These are phyloP conservation scores for Penicillium sp. DNA, from an alignment of 2,329 filamentous ascomycete genomes.

Conservation along the genomic window DNA sequence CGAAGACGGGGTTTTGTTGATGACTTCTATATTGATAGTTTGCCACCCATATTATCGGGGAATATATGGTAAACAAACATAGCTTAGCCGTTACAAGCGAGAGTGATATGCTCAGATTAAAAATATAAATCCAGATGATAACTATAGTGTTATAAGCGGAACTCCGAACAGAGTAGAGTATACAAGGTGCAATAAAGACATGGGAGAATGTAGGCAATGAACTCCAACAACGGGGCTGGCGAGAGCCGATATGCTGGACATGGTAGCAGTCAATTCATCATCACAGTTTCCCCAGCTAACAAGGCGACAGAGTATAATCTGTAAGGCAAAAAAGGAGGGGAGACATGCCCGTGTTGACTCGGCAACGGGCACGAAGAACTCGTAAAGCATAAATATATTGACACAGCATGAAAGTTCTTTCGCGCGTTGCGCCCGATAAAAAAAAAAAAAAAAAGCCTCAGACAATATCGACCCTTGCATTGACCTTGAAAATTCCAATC, in stretches of 20 bases:
- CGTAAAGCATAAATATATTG: background rate
- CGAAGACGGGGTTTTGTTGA: background rate
- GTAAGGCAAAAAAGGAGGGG: slow-evolving; percentile 5
- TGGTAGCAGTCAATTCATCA: background rate
- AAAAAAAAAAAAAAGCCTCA: background rate
- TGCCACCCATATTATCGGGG: background rate
- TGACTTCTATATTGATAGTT: background rate
- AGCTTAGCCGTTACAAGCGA: background rate
- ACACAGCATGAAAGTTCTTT: background rate
- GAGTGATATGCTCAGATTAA: background rate
- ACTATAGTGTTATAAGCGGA: background rate
- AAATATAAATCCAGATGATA: background rate
- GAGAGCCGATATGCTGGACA: background rate
- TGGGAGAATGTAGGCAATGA: background rate
- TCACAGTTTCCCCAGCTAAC: background rate
- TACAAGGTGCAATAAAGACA: background rate
- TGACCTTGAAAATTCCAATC: slow-evolving; percentile 9
- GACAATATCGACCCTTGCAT: slow-evolving; percentile 7
- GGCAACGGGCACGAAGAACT: slow-evolving; percentile 4
- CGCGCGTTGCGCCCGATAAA: background rate
- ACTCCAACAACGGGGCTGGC: background rate
- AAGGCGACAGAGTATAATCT: background rate
- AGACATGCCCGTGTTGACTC: slow-evolving; percentile 6
- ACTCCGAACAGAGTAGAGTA: background rate
- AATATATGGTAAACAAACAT: background rate